phyloP scores from a whole-genome alignment of 495 filamentous ascomycete species.

The Neurospora sp. region DNA sequence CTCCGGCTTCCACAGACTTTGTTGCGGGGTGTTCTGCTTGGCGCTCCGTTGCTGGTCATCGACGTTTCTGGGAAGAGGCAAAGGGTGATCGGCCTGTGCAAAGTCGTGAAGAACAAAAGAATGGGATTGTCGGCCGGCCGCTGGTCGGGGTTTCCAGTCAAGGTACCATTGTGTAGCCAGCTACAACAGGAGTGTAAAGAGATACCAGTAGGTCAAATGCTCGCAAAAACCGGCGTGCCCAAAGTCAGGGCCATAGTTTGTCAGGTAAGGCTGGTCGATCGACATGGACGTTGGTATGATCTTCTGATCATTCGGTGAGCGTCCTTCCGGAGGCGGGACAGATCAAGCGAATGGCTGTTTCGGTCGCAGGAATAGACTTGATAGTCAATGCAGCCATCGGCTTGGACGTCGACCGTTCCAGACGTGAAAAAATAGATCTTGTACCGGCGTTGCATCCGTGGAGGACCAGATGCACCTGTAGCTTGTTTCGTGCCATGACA shows the following conservation, averaged over 20 bases:
- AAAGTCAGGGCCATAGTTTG: not conserved
- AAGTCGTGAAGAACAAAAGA: not conserved
- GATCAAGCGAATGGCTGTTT: not conserved
- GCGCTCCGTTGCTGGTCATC: not conserved
- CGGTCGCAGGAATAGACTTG: not conserved
- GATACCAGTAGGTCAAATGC: not conserved
- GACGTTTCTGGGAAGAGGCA: not conserved
- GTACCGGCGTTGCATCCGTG: not conserved
- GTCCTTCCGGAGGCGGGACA: not conserved
- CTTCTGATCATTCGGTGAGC: not conserved
- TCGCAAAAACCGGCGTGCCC: not conserved
- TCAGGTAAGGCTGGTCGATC: not conserved
- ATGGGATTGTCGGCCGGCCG: not conserved
- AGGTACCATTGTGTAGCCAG: not conserved
- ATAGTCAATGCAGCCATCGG: not conserved
- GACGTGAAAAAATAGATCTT: not conserved
- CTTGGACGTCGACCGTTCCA: not conserved
- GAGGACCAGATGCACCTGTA: not conserved
- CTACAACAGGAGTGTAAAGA: not conserved
- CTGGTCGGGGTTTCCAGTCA: not conserved
- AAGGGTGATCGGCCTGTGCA: not conserved
- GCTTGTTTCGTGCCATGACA: not conserved
- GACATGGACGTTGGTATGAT: not conserved
- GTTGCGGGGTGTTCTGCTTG: not conserved
- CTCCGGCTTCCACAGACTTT: not conserved